A percentile compares a stretch with the other conserved stretches of the same genome.
Conservation (phyloP, 176 grass and related monocot species). For the Luzula sylvatica region DNA sequence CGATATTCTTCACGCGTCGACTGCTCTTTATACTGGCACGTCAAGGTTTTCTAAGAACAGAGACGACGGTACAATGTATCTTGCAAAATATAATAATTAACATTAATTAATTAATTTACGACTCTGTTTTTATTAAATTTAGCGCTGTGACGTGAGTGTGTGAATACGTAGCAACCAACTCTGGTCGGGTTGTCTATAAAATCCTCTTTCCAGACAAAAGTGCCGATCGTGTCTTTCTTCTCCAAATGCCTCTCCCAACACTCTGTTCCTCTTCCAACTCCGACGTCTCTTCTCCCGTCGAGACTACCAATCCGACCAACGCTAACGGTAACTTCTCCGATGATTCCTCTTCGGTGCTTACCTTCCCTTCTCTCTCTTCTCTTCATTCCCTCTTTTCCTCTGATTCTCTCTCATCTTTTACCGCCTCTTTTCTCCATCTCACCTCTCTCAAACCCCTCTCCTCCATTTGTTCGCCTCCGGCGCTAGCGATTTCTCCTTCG, state of each 20-base stretch:
- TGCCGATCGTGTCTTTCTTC: constrained; percentile 8
- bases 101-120: not conserved
- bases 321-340: constrained; percentile 37
- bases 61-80: no score
- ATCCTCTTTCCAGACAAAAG: constrained; percentile 22
- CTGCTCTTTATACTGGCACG: no score
- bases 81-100: no score
- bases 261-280: constrained; percentile 20
- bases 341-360: constrained; percentile 31
- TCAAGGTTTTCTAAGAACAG: no score
- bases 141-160: not conserved
- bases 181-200: constrained; percentile 8
- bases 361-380: constrained; percentile 47
- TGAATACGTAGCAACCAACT: not conserved
- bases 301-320: not conserved
- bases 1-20: no score
- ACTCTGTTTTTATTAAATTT: not conserved
- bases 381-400: constrained; percentile 26
- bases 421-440: constrained; percentile 26
- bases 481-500: not conserved
- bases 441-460: constrained; percentile 25
- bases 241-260: not conserved
- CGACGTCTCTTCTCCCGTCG: constrained; percentile 20
- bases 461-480: not conserved
- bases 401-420: not conserved